Base-by-base conservation (phyloP, 306 rosid genomes). In the Castanea crenata region DNA sequence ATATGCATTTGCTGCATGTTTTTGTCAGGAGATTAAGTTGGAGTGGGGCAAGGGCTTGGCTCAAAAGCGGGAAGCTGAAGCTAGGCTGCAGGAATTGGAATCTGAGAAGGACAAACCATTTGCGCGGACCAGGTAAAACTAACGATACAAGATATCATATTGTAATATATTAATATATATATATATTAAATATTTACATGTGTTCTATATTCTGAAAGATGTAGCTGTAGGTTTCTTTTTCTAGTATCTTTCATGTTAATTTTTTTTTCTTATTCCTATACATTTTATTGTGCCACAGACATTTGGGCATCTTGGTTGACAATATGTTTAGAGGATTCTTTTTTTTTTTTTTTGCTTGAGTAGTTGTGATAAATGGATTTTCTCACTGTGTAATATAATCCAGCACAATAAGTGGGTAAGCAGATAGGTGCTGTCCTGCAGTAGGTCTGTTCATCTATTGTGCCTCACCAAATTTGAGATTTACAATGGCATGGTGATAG, bases 11-110 rank as follows among this genome's bases (percentile, higher is more conserved):
- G 59, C 76, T 68, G 27, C 71, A 25, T 80, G 20, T 71, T 56
- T 84, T 86, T 74, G 71, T 57, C 80, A 94, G 97, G 99, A 92
- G 85, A 91, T 46, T 54, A 88, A 85, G 78, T 86, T 92, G 85
- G 97, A 95, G 84, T 95, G 97, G 97, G 97, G 97, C 55, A 95
- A 91, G 86, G 99, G 98, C 71, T 88, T 95, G 85, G 92, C 99
- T 81, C 99, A 92, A 87, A 95, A 91, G 89, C 88, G 97, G 88
- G 98, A 95, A 87, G 94, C 86, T 63, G 98, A 95, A 84, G 92
- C 89, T 73, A 91, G 71, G 82, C 73, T 86, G 41, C 84, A 91
- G 87, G 99, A 91, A 79, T 83, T 92, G 80, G 94, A 95, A 86
- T 86, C 78, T 31, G 98, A 95, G 91, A 95, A 91, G 85, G 92